These are phyloP conservation scores for Arabidopsis arenosa DNA, from an alignment of 345 rosid genomes.

Conservation along the genomic window DNA sequence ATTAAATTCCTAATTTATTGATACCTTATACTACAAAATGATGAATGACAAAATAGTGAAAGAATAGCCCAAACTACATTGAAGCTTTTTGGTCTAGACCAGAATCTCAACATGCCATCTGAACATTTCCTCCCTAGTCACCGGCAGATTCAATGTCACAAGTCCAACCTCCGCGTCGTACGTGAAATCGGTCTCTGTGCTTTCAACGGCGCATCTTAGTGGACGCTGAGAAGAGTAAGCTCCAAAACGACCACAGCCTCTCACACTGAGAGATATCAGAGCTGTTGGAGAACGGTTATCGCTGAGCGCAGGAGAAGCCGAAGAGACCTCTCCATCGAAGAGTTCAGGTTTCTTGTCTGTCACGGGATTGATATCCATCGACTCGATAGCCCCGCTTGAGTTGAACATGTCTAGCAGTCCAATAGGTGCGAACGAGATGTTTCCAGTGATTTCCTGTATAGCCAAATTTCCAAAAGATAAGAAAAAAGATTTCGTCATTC, in stretches of 20 bases:
- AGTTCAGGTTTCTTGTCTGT: constrained; percentile 48
- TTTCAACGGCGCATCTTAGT: constrained; percentile 62
- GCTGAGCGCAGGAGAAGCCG: constrained; percentile 50
- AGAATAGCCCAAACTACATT: background rate
- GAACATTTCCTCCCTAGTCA: constrained; percentile 74
- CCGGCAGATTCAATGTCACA: constrained; percentile 63
- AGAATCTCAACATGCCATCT: constrained; percentile 80
- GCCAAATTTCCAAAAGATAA: background rate
- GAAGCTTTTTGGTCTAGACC: constrained; percentile 46
- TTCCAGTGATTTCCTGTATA: constrained; percentile 63
- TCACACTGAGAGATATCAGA: constrained; percentile 56
- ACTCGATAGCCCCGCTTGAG: constrained; percentile 73
- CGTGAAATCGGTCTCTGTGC: constrained; percentile 55
- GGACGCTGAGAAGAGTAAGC: constrained; percentile 77
- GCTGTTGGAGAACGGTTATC: constrained; percentile 57
- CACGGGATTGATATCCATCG: constrained; percentile 52
- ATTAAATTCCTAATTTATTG: constrained; percentile 21
- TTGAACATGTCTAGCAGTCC: constrained; percentile 95
- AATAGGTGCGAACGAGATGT: constrained; percentile 79
- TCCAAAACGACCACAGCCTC: constrained; percentile 84
- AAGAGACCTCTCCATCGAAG: constrained; percentile 63
- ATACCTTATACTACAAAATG: constrained; percentile 9
- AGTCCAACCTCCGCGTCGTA: constrained; percentile 66
- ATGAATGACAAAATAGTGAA: constrained; percentile 17
- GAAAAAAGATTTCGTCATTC: constrained; percentile 23